Evolutionary conservation across 257 asterid genomes (phyloP).

Genomic region (Nemophila menziesii): DNA sequence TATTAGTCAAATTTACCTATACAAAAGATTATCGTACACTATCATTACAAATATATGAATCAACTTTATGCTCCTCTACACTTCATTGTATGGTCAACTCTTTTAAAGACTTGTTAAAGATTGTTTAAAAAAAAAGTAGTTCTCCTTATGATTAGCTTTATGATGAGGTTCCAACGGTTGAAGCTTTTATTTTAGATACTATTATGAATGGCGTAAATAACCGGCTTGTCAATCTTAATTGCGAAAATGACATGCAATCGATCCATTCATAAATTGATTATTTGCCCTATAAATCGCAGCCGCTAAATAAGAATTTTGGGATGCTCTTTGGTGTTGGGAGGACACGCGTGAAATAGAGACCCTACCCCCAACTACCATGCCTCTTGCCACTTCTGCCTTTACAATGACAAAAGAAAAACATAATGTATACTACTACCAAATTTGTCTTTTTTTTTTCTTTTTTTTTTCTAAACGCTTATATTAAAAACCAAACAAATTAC

Average conservation of each 20-base stretch:
- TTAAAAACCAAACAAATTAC: no score
- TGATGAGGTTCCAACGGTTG: conserved; percentile 20
- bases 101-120: not conserved
- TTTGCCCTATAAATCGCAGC: conserved; percentile 4
- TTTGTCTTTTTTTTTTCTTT: not conserved
- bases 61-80: no score
- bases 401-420: no score
- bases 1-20: no score
- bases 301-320: conserved; percentile 4
- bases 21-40: no score
- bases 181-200: conserved; percentile 4
- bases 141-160: conserved; percentile 30
- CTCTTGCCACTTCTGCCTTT: not conserved
- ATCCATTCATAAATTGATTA: not conserved
- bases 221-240: conserved; percentile 8
- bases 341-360: conserved; percentile 1
- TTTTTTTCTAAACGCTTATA: no score
- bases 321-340: not conserved
- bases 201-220: not conserved
- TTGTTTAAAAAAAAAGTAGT: conserved; percentile 9
- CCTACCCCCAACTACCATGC: conserved; percentile 17
- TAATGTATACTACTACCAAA: no score
- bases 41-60: no score
- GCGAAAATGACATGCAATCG: conserved; percentile 3
- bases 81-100: no score